A percentile compares a stretch with the other conserved stretches of the same genome.
Evolutionary conservation across 495 filamentous ascomycete species (phyloP).

Genomic region (Symbiotaphrina buchneri): DNA sequence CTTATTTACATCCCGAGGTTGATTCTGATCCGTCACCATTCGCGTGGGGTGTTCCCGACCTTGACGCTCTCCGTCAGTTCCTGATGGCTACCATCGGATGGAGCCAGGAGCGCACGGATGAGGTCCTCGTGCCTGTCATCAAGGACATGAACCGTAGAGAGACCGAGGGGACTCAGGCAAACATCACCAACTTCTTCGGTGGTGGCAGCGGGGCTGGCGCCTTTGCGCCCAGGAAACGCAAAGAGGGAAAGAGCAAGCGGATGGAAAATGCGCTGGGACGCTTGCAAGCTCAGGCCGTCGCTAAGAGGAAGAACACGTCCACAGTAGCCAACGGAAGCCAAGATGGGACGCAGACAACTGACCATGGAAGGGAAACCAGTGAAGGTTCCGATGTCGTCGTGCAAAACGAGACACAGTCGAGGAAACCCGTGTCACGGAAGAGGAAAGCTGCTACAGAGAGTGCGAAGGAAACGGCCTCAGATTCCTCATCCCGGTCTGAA

Average conservation of each 20-base stretch:
- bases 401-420: too few species aligned
- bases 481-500: too few species aligned
- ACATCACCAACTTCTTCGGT: slow-evolving; percentile 79
- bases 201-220: slow-evolving; percentile 33
- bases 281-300: slow-evolving; percentile 29
- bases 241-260: slow-evolving; percentile 42
- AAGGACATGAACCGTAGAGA: slow-evolving; percentile 77
- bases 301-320: slow-evolving; percentile 9
- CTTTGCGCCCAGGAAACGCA: slow-evolving; percentile 53
- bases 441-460: too few species aligned
- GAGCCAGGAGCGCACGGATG: slow-evolving; percentile 75
- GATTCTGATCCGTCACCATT: slow-evolving; percentile 58
- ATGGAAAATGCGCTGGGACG: slow-evolving; percentile 64
- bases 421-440: too few species aligned
- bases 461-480: too few species aligned
- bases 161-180: slow-evolving; percentile 77
- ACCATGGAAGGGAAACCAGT: too few species aligned
- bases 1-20: slow-evolving; percentile 71
- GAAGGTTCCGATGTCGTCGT: too few species aligned
- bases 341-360: too few species aligned
- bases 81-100: slow-evolving; percentile 90
- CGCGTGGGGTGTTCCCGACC: slow-evolving; percentile 86
- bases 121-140: slow-evolving; percentile 85
- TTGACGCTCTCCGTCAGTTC: slow-evolving; percentile 65
- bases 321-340: neutral